Evolutionary conservation across 2,329 filamentous ascomycete species (phyloP), one percentile per base, ranked within the genome.

Genomic region (Ceratocystis alfenasii): DNA sequence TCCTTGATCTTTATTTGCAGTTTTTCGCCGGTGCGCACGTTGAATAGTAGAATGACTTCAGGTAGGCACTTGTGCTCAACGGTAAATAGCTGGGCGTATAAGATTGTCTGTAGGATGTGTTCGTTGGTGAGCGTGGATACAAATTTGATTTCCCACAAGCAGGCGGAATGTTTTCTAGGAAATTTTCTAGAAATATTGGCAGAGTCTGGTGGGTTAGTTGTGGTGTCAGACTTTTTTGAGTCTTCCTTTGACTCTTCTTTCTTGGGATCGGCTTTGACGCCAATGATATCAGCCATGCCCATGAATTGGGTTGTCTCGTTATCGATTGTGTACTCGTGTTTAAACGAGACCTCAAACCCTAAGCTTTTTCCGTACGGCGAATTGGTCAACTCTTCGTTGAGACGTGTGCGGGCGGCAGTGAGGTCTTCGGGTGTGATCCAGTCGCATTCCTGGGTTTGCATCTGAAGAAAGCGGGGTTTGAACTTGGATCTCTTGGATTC

Each of bases 81-180:
- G 3, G 67, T 64, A 36, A 66, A 65, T 3, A 73, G 62, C 61
- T 72, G 72, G 41, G 70, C 70, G 68, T 74, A 74, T 5, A 67
- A 62, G 22, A 69, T 71, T 10, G 69, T 69, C 46, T 74, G 73
- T 10, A 74, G 53, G 15, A 71, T 62, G 17, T 74, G 69, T 50
- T 72, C 68, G 8, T 70, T 68, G 12, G 70, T 67, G 12, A 74
- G 69, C 5, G 69, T 15, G 2, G 68, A 68, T 4, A 72, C 71
- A 66, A 74, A 74, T 46, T 74, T 74, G 61, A 74, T 70, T 68
- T 74, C 72, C 72, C 72, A 73, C 28, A 74, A 62, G 12, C 67
- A 55, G 17, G 69, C 55, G 17, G 59, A 17, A 12, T 44, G 22
- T n/a, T 17, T 30, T n/a, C n/a, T 15, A 17, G 33, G n/a, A 8